These are phyloP conservation scores for Epichloe amarillans DNA, from an alignment of 2,329 filamentous ascomycete species.

Conservation along the genomic window DNA sequence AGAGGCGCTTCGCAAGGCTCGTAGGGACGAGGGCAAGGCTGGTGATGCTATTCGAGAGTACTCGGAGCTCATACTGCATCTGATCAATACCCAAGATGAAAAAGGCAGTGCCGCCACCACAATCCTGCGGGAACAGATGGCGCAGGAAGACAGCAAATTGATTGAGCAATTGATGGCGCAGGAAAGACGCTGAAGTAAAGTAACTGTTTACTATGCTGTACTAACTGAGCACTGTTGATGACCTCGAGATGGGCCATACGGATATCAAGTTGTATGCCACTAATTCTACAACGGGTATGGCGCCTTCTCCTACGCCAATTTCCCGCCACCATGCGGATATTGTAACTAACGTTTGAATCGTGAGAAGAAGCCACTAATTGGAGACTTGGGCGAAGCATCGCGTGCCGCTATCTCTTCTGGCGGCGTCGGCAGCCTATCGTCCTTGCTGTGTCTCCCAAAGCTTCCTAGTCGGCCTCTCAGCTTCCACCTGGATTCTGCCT, in stretches of 20 bases:
- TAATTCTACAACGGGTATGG: slow-evolving; percentile 2
- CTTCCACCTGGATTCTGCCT: slow-evolving; percentile 36
- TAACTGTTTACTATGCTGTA: background rate
- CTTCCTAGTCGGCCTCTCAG: slow-evolving; percentile 29
- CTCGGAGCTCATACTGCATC: slow-evolving; percentile 38
- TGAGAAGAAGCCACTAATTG: slow-evolving; percentile 27
- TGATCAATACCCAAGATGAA: slow-evolving; percentile 25
- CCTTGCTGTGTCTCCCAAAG: slow-evolving; percentile 16
- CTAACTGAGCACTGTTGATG: background rate
- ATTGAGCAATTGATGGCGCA: slow-evolving; percentile 36
- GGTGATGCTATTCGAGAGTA: slow-evolving; percentile 50
- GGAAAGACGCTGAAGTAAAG: slow-evolving; percentile 23
- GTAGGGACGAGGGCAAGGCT: slow-evolving; percentile 35
- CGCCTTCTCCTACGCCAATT: background rate
- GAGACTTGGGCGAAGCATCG: slow-evolving; percentile 16
- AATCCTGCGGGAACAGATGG: slow-evolving; percentile 30
- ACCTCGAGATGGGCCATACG: background rate
- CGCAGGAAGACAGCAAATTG: slow-evolving; percentile 32
- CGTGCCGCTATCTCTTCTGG: slow-evolving; percentile 8
- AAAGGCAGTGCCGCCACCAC: slow-evolving; percentile 21
- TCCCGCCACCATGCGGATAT: background rate
- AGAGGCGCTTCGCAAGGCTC: slow-evolving; percentile 36
- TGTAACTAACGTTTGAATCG: slow-evolving; percentile 28
- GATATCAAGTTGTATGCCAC: slow-evolving; percentile 4
- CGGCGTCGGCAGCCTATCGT: slow-evolving; percentile 12